Evolutionary conservation across 2,329 filamentous ascomycete genomes (phyloP).

Genomic region (Pestalotiopsis sp.): DNA sequence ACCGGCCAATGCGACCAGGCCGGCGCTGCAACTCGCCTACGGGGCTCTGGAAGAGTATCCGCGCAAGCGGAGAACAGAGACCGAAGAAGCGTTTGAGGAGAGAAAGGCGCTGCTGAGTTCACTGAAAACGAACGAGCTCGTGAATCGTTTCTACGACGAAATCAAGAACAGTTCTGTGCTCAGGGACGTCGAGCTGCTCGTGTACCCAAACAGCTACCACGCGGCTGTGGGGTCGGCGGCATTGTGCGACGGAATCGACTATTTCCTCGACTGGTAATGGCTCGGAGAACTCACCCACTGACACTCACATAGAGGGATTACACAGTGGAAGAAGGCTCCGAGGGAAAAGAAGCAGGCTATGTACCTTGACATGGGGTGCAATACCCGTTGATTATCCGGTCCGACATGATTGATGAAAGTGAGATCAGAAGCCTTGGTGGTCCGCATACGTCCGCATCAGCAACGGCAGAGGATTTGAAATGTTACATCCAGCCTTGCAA

Average conservation of each 20-base stretch:
- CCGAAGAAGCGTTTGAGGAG: neutral
- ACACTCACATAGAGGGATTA: too few species aligned
- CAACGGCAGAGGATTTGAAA: too few species aligned
- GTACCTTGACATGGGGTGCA: too few species aligned
- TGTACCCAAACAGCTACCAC: slow-evolving; percentile 6
- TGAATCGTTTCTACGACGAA: neutral
- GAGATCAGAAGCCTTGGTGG: too few species aligned
- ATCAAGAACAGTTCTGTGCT: slow-evolving; percentile 4
- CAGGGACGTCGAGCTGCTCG: slow-evolving; percentile 3
- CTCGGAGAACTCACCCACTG: too few species aligned
- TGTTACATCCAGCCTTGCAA: too few species aligned
- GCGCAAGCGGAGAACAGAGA: neutral
- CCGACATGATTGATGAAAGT: too few species aligned
- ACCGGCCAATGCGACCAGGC: neutral
- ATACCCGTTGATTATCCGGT: too few species aligned
- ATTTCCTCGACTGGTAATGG: slow-evolving; percentile 8
- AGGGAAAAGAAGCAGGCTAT: too few species aligned
- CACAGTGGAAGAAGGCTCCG: too few species aligned
- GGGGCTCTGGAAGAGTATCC: slow-evolving; percentile 4
- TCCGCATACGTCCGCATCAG: too few species aligned
- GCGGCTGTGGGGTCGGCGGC: slow-evolving; percentile 4
- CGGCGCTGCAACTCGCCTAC: slow-evolving; percentile 2
- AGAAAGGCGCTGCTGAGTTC: slow-evolving; percentile 6
- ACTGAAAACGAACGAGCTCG: slow-evolving; percentile 6
- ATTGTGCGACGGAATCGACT: slow-evolving; percentile 6